phyloP scores from a whole-genome alignment of 2,329 filamentous ascomycete species.

The Fusarium circinatum region DNA sequence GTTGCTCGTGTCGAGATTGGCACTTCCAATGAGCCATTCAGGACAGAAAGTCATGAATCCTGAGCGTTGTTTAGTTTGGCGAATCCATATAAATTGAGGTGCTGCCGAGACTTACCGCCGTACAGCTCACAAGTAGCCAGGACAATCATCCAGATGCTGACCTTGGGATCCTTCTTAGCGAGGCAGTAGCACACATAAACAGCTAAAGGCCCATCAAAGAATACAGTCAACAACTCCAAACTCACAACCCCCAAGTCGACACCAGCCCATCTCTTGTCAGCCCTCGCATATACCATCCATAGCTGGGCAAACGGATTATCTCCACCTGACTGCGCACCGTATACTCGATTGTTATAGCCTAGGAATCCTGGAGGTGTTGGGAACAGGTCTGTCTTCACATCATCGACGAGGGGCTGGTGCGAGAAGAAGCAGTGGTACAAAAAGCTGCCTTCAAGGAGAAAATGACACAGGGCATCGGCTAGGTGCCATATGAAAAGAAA shows the following conservation, averaged over 20 bases:
- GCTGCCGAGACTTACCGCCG: constrained; percentile 59
- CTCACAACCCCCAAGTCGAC: constrained; percentile 71
- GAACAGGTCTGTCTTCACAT: constrained; percentile 49
- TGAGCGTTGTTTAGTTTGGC: constrained; percentile 38
- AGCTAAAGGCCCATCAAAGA: constrained; percentile 69
- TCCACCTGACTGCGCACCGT: constrained; percentile 67
- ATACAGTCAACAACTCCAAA: constrained; percentile 72
- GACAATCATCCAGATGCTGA: constrained; percentile 71
- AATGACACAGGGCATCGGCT: constrained; percentile 91
- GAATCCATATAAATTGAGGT: neutral
- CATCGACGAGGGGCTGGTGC: constrained; percentile 52
- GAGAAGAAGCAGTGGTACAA: constrained; percentile 94
- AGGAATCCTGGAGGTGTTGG: constrained; percentile 65
- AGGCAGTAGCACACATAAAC: constrained; percentile 70
- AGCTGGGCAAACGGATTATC: constrained; percentile 65
- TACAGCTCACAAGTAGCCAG: constrained; percentile 74
- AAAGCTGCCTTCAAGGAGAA: constrained; percentile 89
- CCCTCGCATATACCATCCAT: constrained; percentile 76
- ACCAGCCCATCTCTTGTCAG: constrained; percentile 71
- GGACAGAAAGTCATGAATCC: constrained; percentile 78
- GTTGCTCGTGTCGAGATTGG: constrained; percentile 72
- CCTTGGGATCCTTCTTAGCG: constrained; percentile 62
- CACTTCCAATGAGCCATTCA: constrained; percentile 72
- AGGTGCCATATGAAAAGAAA: constrained; percentile 94
- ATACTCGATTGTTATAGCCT: constrained; percentile 58